Evolutionary conservation across 352 stramenopile genomes (phyloP), one percentile per base, ranked within the genome.

Genomic region (Pythium diclinum): DNA sequence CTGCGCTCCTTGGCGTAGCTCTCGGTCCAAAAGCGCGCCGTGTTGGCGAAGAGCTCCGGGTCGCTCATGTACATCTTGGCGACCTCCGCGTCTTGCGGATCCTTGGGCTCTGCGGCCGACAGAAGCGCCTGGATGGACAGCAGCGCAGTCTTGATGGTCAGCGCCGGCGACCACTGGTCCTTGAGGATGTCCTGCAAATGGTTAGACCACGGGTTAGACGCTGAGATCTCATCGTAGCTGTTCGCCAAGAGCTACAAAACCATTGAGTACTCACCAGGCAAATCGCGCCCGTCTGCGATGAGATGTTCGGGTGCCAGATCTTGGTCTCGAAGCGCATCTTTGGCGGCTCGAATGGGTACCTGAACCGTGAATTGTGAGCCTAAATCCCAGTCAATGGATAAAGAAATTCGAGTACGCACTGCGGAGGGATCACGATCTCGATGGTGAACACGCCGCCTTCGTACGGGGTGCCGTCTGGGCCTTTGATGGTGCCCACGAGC

Each of bases 251-350:
- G 7, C 14, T 16, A 62, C 57, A 57, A 51, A 47, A 0, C 21
- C 46, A 46, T 14, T 6, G 11, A 56, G 1, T 3, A 13, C 40
- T 59, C 56, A 88, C 91, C 68, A 99, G 81, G 71, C 96, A 99
- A 74, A 99, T 99, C 10, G 94, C 94, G 30, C 96, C 96, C 8
- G 96, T 98, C 81, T 98, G 94, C 3, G 92, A 98, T 17, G 89
- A 98, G 71, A 99, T 98, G 72, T 99, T 99, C 1, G 96, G 96
- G 76, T 99, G 96, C 92, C 93, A 98, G 68, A 98, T 97, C 76
- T 98, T 98, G 55, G 92, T 98, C 32, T 92, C 73, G 69, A 98
- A 98, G 65, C 83, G 83, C 73, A 95, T 89, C 67, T 98, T 98
- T 2, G 96, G 96, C 40, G 96, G 96, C 75, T 98, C 96, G 71